Percentiles rank a stretch among this genome's conserved stretches.
Evolutionary conservation across 2,329 filamentous ascomycete genomes (phyloP).

Genomic region (Penicillium glabrum): DNA sequence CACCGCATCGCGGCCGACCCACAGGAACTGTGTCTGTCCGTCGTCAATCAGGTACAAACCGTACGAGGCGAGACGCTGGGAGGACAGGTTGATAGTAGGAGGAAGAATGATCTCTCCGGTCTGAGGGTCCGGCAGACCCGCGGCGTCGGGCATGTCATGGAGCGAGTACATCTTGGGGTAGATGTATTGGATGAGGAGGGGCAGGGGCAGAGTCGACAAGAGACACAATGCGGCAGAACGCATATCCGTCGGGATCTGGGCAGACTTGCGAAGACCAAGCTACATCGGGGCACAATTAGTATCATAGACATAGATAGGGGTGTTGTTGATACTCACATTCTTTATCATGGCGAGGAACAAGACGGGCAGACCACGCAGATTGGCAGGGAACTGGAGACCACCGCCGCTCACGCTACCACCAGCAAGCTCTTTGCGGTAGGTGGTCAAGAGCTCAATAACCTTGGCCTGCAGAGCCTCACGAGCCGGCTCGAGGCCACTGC

Average conservation of each 20-base stretch:
- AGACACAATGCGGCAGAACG: conserved; percentile 89
- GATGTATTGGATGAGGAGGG: conserved; percentile 90
- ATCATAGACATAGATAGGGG: neutral
- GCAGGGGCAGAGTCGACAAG: conserved; percentile 88
- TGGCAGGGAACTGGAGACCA: conserved; percentile 89
- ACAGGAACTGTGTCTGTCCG: conserved; percentile 95
- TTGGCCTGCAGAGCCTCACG: conserved; percentile 89
- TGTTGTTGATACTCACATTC: conserved; percentile 64
- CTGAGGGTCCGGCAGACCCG: conserved; percentile 78
- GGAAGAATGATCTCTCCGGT: conserved; percentile 89
- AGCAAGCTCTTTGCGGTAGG: conserved; percentile 94
- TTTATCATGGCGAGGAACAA: conserved; percentile 95
- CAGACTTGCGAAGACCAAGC: conserved; percentile 82
- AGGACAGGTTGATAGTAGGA: conserved; percentile 80
- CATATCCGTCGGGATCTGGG: conserved; percentile 91
- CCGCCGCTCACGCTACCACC: conserved; percentile 92
- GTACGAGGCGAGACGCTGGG: conserved; percentile 81
- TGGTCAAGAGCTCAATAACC: conserved; percentile 86
- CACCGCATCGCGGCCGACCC: conserved; percentile 90
- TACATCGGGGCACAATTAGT: conserved; percentile 33
- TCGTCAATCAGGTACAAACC: conserved; percentile 96
- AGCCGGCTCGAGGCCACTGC: conserved; percentile 83
- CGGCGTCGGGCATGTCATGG: conserved; percentile 94
- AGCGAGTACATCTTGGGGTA: conserved; percentile 81
- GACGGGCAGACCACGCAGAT: conserved; percentile 82